phyloP scores from a whole-genome alignment of 2,329 filamentous ascomycete genomes.

The Calycina herbarum region DNA sequence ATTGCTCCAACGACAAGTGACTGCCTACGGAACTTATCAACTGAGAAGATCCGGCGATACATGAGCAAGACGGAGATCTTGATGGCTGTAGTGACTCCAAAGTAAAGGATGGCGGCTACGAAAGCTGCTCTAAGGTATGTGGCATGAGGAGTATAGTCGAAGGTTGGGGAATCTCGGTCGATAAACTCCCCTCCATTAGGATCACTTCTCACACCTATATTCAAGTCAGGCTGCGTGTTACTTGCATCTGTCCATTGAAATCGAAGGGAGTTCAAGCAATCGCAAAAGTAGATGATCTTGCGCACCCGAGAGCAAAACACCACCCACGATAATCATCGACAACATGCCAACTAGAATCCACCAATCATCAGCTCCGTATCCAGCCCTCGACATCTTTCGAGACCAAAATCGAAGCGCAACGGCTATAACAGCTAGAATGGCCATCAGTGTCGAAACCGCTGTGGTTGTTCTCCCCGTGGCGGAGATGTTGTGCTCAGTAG shows the following conservation, averaged over 20 bases:
- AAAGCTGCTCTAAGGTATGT: constrained; percentile 6
- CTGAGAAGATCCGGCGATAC: constrained; percentile 9
- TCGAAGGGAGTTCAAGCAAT: neutral
- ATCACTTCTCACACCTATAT: neutral
- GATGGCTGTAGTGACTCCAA: neutral
- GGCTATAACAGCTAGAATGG: constrained; percentile 9
- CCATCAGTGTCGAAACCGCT: neutral
- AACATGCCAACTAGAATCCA: constrained; percentile 13
- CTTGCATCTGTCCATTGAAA: neutral
- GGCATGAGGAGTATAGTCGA: constrained; percentile 3
- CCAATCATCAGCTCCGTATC: constrained; percentile 19
- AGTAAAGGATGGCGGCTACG: constrained; percentile 4
- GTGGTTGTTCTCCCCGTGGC: neutral
- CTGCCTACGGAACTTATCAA: neutral
- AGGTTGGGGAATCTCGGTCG: constrained; percentile 6
- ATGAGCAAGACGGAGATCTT: constrained; percentile 13
- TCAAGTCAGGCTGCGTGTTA: neutral
- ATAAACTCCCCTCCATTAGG: constrained; percentile 2
- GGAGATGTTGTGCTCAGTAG: neutral
- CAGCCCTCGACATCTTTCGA: constrained; percentile 10
- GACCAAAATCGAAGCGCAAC: constrained; percentile 19
- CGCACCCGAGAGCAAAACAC: constrained; percentile 5
- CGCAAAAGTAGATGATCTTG: neutral
- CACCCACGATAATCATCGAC: neutral
- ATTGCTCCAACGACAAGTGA: constrained; percentile 5